A percentile compares a stretch with the other conserved stretches of the same genome.
Conservation (phyloP, 345 rosid genomes). For the Hibiscus syriacus region DNA sequence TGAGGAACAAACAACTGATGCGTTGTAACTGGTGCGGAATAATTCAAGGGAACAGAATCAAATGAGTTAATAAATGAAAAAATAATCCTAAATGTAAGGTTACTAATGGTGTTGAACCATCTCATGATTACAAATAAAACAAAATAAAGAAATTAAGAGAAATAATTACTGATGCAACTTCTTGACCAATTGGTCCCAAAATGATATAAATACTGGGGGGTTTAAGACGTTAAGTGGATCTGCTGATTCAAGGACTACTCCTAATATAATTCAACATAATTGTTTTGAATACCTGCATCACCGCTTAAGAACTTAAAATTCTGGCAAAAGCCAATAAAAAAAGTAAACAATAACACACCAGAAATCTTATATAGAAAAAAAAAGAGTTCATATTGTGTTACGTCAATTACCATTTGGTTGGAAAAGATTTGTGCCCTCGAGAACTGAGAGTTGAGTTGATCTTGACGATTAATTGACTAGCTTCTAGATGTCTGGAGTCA, state of each 20-base stretch:
- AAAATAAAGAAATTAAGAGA: not conserved
- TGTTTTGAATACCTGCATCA: not conserved
- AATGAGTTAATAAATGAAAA: not conserved
- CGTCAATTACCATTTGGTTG: constrained; percentile 41
- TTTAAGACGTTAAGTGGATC: not conserved
- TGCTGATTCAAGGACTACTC: not conserved
- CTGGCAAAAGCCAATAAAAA: not conserved
- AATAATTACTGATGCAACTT: not conserved
- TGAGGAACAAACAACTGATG: not conserved
- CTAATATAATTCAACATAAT: not conserved
- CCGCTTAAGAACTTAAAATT: not conserved
- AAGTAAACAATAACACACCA: not conserved
- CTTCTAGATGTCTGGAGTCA: constrained; percentile 38
- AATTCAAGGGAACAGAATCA: not conserved
- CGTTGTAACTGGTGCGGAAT: not conserved
- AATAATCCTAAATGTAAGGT: not conserved
- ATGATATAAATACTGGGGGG: not conserved
- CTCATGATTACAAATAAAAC: not conserved
- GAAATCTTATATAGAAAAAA: not conserved
- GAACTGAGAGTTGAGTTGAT: constrained; percentile 42
- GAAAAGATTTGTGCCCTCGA: constrained; percentile 37
- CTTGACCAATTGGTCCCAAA: not conserved
- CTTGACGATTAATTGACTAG: constrained; percentile 41
- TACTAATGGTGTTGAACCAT: no score
- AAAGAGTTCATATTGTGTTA: not conserved